phyloP scores from a whole-genome alignment of 495 filamentous ascomycete species.

The Cercophora samala region DNA sequence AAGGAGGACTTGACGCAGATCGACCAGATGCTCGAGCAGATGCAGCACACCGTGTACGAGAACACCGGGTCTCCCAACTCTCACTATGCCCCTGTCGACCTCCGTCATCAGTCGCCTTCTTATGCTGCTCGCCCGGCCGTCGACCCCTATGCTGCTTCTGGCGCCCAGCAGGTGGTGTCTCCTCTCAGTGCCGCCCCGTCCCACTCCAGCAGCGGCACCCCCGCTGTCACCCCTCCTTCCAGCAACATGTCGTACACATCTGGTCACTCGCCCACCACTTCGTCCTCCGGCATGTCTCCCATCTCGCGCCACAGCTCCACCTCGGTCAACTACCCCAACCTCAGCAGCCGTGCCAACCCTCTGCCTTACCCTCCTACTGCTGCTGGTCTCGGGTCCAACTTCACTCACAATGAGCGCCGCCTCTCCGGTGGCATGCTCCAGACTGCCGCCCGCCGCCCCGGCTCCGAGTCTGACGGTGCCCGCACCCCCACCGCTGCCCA shows the following conservation, averaged over 20 bases:
- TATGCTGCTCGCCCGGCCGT: slow-evolving; percentile 43
- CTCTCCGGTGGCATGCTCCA: slow-evolving; percentile 85
- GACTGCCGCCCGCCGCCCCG: slow-evolving; percentile 48
- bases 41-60: slow-evolving; percentile 92
- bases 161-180: slow-evolving; percentile 55
- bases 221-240: slow-evolving; percentile 87
- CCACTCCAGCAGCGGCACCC: slow-evolving; percentile 60
- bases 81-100: slow-evolving; percentile 48
- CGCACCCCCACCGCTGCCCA: slow-evolving; percentile 52
- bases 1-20: slow-evolving; percentile 90
- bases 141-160: slow-evolving; percentile 52
- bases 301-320: slow-evolving; percentile 59
- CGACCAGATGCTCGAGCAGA: slow-evolving; percentile 89
- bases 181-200: slow-evolving; percentile 56
- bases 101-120: slow-evolving; percentile 72
- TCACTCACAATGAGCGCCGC: slow-evolving; percentile 76
- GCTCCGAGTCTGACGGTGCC: slow-evolving; percentile 47
- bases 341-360: slow-evolving; percentile 46
- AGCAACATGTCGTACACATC: slow-evolving; percentile 81
- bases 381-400: slow-evolving; percentile 76
- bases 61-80: slow-evolving; percentile 59
- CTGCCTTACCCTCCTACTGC: slow-evolving; percentile 68
- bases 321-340: slow-evolving; percentile 73
- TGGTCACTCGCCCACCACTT: slow-evolving; percentile 75
- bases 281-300: slow-evolving; percentile 60